phyloP scores from a whole-genome alignment of 2,329 filamentous ascomycete species.

The Epichloe uncinata region DNA sequence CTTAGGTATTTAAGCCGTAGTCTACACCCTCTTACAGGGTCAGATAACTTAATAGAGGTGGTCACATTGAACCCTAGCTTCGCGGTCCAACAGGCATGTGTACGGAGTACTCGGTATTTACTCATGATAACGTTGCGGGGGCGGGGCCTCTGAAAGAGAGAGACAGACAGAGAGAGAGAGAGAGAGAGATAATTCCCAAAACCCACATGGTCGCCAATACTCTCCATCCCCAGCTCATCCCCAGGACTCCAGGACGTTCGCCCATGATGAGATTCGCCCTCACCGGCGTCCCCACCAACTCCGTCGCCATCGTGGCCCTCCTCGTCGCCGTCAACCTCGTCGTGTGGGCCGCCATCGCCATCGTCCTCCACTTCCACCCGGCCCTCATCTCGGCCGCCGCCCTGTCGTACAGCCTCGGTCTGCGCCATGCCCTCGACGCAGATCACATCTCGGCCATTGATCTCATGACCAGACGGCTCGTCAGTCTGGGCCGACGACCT shows the following conservation, averaged over 20 bases:
- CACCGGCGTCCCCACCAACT: conserved; percentile 7
- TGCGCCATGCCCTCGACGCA: conserved; percentile 94
- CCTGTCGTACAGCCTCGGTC: conserved; percentile 74
- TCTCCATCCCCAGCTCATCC: background rate
- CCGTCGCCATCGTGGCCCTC: conserved; percentile 35
- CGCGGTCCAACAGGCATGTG: no score
- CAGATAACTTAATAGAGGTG: no score
- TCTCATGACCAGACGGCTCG: conserved; percentile 79
- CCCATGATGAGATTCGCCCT: background rate
- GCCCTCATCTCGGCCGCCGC: conserved; percentile 66
- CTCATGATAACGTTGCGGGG: no score
- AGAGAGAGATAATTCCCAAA: no score
- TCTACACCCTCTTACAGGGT: no score
- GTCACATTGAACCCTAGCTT: no score
- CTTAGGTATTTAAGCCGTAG: no score
- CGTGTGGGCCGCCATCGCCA: conserved; percentile 40
- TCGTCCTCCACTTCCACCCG: conserved; percentile 40
- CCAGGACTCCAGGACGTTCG: background rate
- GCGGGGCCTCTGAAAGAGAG: no score
- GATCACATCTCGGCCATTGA: conserved; percentile 84
- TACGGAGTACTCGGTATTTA: no score
- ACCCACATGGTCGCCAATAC: background rate
- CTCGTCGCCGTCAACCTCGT: conserved; percentile 38
- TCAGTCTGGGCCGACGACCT: conserved; percentile 72
- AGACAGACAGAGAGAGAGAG: no score